Base-by-base conservation (phyloP, 495 filamentous ascomycete species). In the Trichoderma virens region DNA sequence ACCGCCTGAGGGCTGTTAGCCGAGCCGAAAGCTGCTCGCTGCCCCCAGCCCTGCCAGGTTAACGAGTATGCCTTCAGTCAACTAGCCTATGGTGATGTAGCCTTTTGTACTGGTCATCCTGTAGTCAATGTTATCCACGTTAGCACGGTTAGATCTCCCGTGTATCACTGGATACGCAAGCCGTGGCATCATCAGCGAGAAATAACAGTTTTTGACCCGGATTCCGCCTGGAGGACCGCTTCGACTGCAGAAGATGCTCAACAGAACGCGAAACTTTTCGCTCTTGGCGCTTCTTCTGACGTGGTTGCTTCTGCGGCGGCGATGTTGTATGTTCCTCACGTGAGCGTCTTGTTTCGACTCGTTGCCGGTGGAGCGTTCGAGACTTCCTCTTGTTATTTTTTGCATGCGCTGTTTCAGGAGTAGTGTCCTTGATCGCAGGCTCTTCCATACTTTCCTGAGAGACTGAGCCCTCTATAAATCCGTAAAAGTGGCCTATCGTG, bases 41-140 rank as follows among this genome's bases (percentile, higher is more conserved):
- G 51, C 51, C 51, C 51, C 51, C 51, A 28, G 51, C 51, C 51
- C 51, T 56, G 51, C 51, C 51, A 30, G 51, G 51, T 56, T 56
- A 30, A 56, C 51, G 27, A 14, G 51, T 56, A 56, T 56, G 51
- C 9, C 51, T 30, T 35, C 34, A 6, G 34, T 35, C 34, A 13
- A 35, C 34, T 13, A 35, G 34, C 34, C 34, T 13, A 35, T 35
- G 34, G 13, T 13, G 34, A 6, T 35, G 34, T 13, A 13, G 34
- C n/a, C 34, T 35, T 35, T 13, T 35, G 34, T 7, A 35, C 13
- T 35, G 34, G 34, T 35, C 13, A 23, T 47, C 20, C 23, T 20
- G 18, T n/a, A n/a, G n/a, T n/a, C n/a, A n/a, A n/a, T 20, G 43
- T 7, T 25, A 23, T 47, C 6, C 9, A 2, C 16, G 4, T 8